phyloP scores from a whole-genome alignment of 2,329 filamentous ascomycete genomes.

The Pestalotiopsis sp. region DNA sequence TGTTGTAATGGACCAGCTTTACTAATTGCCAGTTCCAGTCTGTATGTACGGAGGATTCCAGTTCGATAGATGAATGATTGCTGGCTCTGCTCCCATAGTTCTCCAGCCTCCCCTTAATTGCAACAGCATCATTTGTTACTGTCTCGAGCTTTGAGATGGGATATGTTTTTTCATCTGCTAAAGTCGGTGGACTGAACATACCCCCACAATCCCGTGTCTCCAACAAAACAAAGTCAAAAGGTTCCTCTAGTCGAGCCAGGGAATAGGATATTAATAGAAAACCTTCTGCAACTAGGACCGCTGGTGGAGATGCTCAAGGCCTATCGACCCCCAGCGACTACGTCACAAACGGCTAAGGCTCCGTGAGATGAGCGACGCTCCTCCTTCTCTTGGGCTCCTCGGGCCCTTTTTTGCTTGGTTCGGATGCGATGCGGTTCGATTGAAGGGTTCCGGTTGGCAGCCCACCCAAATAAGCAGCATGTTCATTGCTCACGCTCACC shows the following conservation, averaged over 20 bases:
- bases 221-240: neutral
- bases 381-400: constrained; percentile 6
- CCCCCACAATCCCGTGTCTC: neutral
- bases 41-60: too few relatives aligned
- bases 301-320: neutral
- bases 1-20: too few relatives aligned
- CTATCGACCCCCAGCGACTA: constrained; percentile 6
- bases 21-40: too few relatives aligned
- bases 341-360: constrained; percentile 12
- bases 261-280: constrained; percentile 14
- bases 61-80: too few relatives aligned
- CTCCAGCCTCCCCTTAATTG: too few relatives aligned
- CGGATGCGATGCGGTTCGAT: constrained; percentile 1
- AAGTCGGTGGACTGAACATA: too few relatives aligned
- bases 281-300: constrained; percentile 6
- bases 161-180: too few relatives aligned
- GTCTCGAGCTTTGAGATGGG: too few relatives aligned
- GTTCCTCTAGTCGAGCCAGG: neutral
- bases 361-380: constrained; percentile 14
- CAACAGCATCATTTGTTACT: too few relatives aligned
- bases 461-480: constrained; percentile 10
- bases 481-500: constrained; percentile 3
- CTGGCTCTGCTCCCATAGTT: too few relatives aligned
- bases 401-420: constrained; percentile 2
- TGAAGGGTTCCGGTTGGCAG: neutral